Base-by-base conservation (phyloP, 305 asterid species). In the Nicotiana rustica region DNA sequence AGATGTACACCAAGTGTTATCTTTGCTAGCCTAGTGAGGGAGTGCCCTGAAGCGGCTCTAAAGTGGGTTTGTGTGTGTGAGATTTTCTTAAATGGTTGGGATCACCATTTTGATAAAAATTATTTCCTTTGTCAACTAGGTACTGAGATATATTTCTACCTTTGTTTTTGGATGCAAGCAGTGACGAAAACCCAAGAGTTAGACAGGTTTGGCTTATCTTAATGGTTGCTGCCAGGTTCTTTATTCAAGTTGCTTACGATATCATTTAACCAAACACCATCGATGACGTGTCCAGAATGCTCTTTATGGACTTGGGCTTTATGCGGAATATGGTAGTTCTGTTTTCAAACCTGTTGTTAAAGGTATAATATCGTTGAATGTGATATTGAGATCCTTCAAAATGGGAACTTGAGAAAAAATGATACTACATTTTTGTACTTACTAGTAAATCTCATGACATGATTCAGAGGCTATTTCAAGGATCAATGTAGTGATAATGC, bases 21-120 rank as follows among this genome's bases (percentile, higher is more conserved):
- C 4, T 83, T 83, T 79, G 86, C 78, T 83, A 83, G 68, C 67
- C 80, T 83, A 59, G 83, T 79, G 0, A 83, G 78, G 64, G 83
- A 83, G 80, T 83, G 83, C 31, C 86, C 75, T 78, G 83, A 83
- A 57, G 73, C 77, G 13, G 86, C 83, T 78, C 47, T 79, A 41
- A 81, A 81, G 83, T 81, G 12, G 15, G 56, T 41, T 19, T 41
- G 2, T 41, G 8, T 38, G 0, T 29, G 6, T 41, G 15, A 5
- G 67, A 5, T 66, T 81, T 0, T 14, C 67, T 56, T 8, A 67
- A 13, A 41, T 41, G 47, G 19, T 41, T 41, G 47, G 9, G 47
- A 41, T 41, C 2, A 41, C 10, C 8, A 8, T 41, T 41, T 41
- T 41, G 47, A 6, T 41, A 41, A 41, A 41, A 41, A 41, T 41